phyloP scores from a whole-genome alignment of 1,284 basidiomycete species.

The Cutaneotrichosporon sp. region DNA sequence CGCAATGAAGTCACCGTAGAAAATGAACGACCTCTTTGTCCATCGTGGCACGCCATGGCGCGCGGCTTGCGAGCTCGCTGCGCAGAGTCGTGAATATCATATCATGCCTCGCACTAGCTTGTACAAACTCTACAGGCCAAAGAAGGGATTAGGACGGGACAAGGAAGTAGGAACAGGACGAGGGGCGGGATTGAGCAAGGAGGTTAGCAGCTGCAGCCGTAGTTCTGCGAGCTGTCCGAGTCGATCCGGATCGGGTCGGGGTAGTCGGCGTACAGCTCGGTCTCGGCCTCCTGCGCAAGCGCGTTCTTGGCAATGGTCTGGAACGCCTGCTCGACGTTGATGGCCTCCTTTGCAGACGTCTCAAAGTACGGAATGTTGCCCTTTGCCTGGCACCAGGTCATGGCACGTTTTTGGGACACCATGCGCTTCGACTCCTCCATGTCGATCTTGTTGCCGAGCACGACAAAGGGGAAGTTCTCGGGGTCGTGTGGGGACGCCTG shows the following conservation, averaged over 20 bases:
- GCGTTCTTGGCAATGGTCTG: slow-evolving; percentile 99
- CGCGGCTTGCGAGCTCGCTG: too few species aligned
- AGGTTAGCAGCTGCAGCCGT: slow-evolving; percentile 79
- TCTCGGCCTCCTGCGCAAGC: slow-evolving; percentile 91
- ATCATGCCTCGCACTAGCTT: slow-evolving; percentile 3
- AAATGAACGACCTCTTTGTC: too few species aligned
- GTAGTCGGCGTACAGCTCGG: slow-evolving; percentile 86
- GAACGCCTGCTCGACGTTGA: slow-evolving; percentile 99
- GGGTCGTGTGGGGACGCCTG: slow-evolving; percentile 96
- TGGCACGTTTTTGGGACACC: slow-evolving; percentile 98
- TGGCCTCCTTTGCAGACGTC: slow-evolving; percentile 98
- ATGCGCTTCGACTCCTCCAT: slow-evolving; percentile 98
- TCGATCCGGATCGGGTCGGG: slow-evolving; percentile 98
- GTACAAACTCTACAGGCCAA: slow-evolving; percentile 8
- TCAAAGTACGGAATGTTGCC: slow-evolving; percentile 99
- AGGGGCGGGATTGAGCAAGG: too few species aligned
- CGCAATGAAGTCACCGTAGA: too few species aligned
- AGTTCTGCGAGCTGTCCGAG: slow-evolving; percentile 82
- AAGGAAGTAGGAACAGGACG: background rate
- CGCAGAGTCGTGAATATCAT: background rate
- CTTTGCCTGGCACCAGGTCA: slow-evolving; percentile 99
- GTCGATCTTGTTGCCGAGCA: slow-evolving; percentile 99
- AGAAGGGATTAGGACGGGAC: background rate
- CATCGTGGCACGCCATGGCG: too few species aligned
- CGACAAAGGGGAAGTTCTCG: slow-evolving; percentile 99